A percentile compares a stretch with the other conserved stretches of the same genome.
These are phyloP conservation scores for Mycena leptocephala DNA, from an alignment of 768 basidiomycete species.

Conservation along the genomic window DNA sequence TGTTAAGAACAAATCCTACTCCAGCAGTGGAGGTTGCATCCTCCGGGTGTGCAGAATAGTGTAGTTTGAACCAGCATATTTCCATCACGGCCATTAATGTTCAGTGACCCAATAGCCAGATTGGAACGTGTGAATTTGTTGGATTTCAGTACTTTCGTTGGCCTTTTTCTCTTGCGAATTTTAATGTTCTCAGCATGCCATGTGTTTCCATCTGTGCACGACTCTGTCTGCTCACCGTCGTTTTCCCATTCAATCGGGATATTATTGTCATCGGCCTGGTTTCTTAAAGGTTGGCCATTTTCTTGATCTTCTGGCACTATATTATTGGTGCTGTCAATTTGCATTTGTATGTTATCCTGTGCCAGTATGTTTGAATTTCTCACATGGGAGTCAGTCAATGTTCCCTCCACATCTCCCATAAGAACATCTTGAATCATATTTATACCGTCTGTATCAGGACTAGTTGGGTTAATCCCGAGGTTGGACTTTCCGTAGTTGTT, in stretches of 20 bases:
- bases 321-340: background rate
- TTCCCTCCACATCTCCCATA: conserved; percentile 15
- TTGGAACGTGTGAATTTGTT: background rate
- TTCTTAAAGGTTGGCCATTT: too few relatives aligned
- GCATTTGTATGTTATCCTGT: background rate
- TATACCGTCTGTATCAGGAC: background rate
- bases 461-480: background rate
- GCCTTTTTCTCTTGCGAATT: background rate
- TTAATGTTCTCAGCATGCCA: too few relatives aligned
- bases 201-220: too few relatives aligned
- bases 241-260: too few relatives aligned
- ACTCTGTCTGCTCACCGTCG: too few relatives aligned
- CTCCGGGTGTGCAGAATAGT: background rate
- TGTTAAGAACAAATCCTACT: background rate
- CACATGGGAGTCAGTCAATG: background rate
- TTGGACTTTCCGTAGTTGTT: background rate
- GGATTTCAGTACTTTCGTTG: background rate
- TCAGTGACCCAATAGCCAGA: background rate
- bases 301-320: background rate
- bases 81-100: background rate
- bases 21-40: background rate
- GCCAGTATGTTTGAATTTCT: background rate
- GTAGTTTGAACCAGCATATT: background rate
- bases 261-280: too few relatives aligned
- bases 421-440: background rate